Base-by-base conservation (phyloP, 192 early-diverging fungal genomes). In the Chytriomyces sp. region DNA sequence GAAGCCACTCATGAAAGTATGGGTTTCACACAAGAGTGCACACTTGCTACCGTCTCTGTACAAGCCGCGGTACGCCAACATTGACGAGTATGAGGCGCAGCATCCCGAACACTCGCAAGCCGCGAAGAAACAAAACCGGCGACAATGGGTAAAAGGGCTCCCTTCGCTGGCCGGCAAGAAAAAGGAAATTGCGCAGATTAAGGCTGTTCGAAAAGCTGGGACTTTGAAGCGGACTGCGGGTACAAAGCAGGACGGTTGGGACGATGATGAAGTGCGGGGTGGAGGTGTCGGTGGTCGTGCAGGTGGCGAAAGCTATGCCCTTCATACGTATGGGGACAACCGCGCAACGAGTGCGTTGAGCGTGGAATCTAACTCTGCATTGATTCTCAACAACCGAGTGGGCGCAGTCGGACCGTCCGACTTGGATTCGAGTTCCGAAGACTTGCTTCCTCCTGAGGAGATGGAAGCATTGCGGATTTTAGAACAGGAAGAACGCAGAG, bases 1-100 rank as follows among this genome's bases (percentile, higher is more conserved):
- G 16, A 82, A 82, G 60, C 81, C 82, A 16, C 72, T 87, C 35
- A 72, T 69, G 67, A 80, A 80, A 45, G 77, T 87, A 9, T 86
- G 84, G 84, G 82, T 87, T 20, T 11, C 43, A 10, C 7, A 50
- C 18, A 75, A 75, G 24, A 57, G 65, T 44, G 66, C 77, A 7
- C 71, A 82, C 26, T 45, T 82, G 35, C 60, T 79, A 10, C 66
- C 66, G 35, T 23, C 45, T 7, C 53, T 69, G 35, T 82, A 82
- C 65, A 24, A n/a, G 49, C 77, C 81, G n/a, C 45, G 26, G 46
- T 82, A 82, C 70, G 44, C 48, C 7, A 69, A 79, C 65, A 45
- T 79, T 44, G 72, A 82, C 20, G 81, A 79, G 8, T 82, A 79
- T 59, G 73, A 75, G 47, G 44, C 35, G 7, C 3, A 44, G 46